Conservation (phyloP, 352 stramenopile species). For the Phytophthora ramorum region DNA sequence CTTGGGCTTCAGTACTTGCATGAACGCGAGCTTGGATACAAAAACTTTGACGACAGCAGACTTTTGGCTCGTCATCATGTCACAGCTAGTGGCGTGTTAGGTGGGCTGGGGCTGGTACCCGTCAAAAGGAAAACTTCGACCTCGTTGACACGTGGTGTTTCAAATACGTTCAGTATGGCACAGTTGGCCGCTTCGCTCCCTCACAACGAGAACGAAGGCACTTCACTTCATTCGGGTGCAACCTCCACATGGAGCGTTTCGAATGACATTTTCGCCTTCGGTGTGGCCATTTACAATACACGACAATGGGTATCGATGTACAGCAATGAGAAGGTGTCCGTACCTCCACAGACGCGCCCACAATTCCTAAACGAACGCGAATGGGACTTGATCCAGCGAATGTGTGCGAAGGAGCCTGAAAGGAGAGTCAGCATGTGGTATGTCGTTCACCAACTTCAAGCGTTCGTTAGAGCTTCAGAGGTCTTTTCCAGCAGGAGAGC, state of each 20-base stretch:
- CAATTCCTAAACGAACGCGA: conserved; percentile 24
- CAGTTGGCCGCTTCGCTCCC: conserved; percentile 6
- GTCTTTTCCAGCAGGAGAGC: conserved; percentile 4
- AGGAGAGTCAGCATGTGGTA: conserved; percentile 34
- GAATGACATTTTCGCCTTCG: conserved; percentile 31
- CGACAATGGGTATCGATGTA: conserved; percentile 27
- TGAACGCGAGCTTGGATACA: conserved; percentile 37
- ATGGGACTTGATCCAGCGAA: conserved; percentile 38
- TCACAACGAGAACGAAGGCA: background rate
- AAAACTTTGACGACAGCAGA: conserved; percentile 28
- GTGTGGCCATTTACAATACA: conserved; percentile 36
- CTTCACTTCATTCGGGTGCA: background rate
- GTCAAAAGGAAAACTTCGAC: conserved; percentile 22
- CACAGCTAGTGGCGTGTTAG: conserved; percentile 28
- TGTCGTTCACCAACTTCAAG: conserved; percentile 38
- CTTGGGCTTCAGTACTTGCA: conserved; percentile 40
- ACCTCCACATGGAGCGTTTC: conserved; percentile 26
- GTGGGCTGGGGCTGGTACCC: conserved; percentile 28
- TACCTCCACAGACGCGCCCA: conserved; percentile 14
- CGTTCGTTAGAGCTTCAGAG: conserved; percentile 17
- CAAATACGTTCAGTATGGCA: conserved; percentile 22
- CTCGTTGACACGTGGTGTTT: conserved; percentile 25
- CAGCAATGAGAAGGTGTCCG: conserved; percentile 14
- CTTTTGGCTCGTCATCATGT: conserved; percentile 25
- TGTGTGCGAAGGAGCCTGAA: conserved; percentile 20